Conservation (phyloP, 2,329 filamentous ascomycete genomes). For the Nakataea oryzae region DNA sequence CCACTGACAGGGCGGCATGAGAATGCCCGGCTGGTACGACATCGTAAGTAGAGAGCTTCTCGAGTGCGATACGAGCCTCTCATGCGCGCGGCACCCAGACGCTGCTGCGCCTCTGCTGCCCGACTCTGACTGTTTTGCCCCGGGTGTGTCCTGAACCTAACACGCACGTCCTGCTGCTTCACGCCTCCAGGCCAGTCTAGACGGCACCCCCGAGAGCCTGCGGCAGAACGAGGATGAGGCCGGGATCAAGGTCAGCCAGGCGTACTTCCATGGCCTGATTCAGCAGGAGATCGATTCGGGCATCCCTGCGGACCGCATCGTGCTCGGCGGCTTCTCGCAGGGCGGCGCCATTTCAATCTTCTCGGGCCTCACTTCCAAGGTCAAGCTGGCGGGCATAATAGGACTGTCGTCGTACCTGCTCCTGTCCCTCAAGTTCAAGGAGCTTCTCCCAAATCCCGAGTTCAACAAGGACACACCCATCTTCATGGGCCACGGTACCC, state of each 20-base stretch:
- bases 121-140: neutral
- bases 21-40: conserved; percentile 84
- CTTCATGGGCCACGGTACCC: conserved; percentile 80
- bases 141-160: conserved; percentile 1
- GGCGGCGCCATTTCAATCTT: conserved; percentile 83
- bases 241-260: conserved; percentile 63
- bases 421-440: conserved; percentile 39
- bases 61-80: neutral
- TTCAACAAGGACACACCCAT: conserved; percentile 70
- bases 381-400: conserved; percentile 79
- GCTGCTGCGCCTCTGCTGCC: neutral
- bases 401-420: conserved; percentile 76
- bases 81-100: neutral
- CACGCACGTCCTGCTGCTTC: neutral
- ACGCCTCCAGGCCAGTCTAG: conserved; percentile 9
- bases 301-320: conserved; percentile 72
- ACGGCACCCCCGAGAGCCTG: conserved; percentile 16
- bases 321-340: conserved; percentile 78
- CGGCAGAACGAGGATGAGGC: conserved; percentile 42
- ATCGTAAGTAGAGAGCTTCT: conserved; percentile 39
- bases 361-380: conserved; percentile 59
- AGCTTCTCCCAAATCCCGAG: conserved; percentile 26
- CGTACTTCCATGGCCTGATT: conserved; percentile 71
- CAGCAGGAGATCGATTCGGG: conserved; percentile 70
- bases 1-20: neutral